These are phyloP conservation scores for Pleurotus ostreatus DNA, from an alignment of 768 basidiomycete species.

Conservation along the genomic window DNA sequence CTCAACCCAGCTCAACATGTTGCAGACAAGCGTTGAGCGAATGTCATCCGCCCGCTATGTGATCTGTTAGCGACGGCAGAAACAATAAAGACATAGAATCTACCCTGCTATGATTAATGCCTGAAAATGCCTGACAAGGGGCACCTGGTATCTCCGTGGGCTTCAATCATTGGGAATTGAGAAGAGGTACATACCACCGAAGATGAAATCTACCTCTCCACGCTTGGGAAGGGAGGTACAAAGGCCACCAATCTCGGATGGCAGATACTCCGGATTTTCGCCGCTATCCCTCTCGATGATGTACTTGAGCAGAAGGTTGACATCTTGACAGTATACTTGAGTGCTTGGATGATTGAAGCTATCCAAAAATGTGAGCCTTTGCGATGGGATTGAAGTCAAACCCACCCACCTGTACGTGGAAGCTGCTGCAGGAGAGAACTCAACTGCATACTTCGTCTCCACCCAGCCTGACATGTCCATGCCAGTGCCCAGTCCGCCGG, in stretches of 20 bases:
- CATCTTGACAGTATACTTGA: conserved; percentile 61
- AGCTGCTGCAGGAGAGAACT: conserved; percentile 61
- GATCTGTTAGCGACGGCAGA: background rate
- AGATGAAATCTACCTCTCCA: conserved; percentile 67
- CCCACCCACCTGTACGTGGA: conserved; percentile 52
- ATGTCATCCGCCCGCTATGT: conserved; percentile 55
- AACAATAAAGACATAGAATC: conserved; percentile 11
- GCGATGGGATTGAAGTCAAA: background rate
- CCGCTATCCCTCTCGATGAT: conserved; percentile 46
- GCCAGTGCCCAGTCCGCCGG: conserved; percentile 71
- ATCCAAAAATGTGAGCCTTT: background rate
- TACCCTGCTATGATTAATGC: conserved; percentile 60
- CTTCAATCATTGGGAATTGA: background rate
- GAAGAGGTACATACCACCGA: conserved; percentile 48
- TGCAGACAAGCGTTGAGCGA: conserved; percentile 27
- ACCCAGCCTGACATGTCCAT: conserved; percentile 59
- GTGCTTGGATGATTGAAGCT: conserved; percentile 62
- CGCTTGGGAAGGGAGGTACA: conserved; percentile 50
- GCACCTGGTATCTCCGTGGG: conserved; percentile 43
- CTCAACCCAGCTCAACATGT: conserved; percentile 36
- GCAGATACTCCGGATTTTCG: conserved; percentile 32
- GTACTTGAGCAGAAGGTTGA: conserved; percentile 55
- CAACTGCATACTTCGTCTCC: conserved; percentile 65
- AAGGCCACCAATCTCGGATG: conserved; percentile 32
- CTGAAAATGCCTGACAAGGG: conserved; percentile 72